Evolutionary conservation across 352 stramenopile species (phyloP).

Genomic region (Phytopythium ostracodes): DNA sequence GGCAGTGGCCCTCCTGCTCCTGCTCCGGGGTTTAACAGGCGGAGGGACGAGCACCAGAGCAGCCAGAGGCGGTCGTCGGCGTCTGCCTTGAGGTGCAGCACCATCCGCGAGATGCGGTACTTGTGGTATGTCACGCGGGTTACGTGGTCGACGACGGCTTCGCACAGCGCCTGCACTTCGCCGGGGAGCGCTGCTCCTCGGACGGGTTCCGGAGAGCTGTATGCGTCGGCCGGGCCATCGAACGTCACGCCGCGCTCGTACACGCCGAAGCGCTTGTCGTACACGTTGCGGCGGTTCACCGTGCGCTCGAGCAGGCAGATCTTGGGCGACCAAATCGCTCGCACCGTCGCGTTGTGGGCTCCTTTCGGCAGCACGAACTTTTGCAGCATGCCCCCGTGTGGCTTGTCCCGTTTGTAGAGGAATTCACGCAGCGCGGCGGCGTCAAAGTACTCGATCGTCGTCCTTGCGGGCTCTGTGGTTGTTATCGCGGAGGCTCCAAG

Average conservation of each 20-base stretch:
- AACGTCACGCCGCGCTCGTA: conserved; percentile 95
- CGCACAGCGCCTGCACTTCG: conserved; percentile 90
- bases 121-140: conserved; percentile 90
- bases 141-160: conserved; percentile 92
- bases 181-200: conserved; percentile 87
- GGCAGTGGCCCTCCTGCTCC: not conserved
- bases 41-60: conserved; percentile 92
- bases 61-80: conserved; percentile 92
- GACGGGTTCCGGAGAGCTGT: conserved; percentile 84
- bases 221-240: conserved; percentile 86
- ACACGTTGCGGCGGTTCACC: conserved; percentile 87
- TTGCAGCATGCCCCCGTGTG: conserved; percentile 92
- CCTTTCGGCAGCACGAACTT: conserved; percentile 93
- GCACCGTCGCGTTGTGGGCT: conserved; percentile 85
- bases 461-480: conserved; percentile 2
- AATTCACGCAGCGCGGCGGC: conserved; percentile 86
- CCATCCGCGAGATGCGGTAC: conserved; percentile 90
- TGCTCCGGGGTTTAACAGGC: conserved; percentile 40
- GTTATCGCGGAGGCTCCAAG: not conserved
- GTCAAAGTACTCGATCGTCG: conserved; percentile 94
- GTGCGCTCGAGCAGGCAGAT: conserved; percentile 92
- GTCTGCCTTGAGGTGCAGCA: conserved; percentile 95
- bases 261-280: conserved; percentile 89
- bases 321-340: conserved; percentile 94
- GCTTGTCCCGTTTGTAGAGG: conserved; percentile 89